phyloP scores from a whole-genome alignment of 805 yeast species.

The Teunomyces tritomae region DNA sequence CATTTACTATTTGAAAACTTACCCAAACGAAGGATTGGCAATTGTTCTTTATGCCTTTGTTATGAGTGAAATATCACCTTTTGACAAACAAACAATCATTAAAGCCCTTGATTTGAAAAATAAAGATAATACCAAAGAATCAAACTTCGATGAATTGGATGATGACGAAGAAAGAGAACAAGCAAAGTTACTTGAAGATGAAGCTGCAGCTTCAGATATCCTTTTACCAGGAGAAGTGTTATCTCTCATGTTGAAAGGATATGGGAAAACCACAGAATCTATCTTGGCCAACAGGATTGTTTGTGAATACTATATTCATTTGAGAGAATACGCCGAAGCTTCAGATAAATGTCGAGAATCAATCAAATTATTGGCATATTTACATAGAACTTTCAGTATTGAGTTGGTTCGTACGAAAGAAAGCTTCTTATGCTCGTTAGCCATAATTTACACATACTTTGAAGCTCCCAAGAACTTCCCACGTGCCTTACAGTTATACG shows the following conservation, averaged over 20 bases:
- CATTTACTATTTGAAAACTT: constrained; percentile 51
- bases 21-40: constrained; percentile 62
- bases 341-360: constrained; percentile 60
- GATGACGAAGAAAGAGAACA: constrained; percentile 10
- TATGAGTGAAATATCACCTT: constrained; percentile 67
- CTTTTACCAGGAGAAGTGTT: constrained; percentile 51
- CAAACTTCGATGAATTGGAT: constrained; percentile 14
- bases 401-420: constrained; percentile 50
- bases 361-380: constrained; percentile 50
- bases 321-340: constrained; percentile 63
- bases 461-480: constrained; percentile 89
- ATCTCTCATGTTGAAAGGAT: constrained; percentile 51
- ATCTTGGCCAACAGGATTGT: constrained; percentile 66
- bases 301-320: constrained; percentile 55
- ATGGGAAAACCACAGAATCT: constrained; percentile 36
- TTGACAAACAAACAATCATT: constrained; percentile 29
- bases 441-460: constrained; percentile 73
- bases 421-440: constrained; percentile 64
- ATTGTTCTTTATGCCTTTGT: constrained; percentile 59
- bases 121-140: constrained; percentile 13
- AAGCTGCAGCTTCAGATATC: background rate
- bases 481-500: constrained; percentile 71
- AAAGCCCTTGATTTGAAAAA: constrained; percentile 14
- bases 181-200: background rate
- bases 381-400: constrained; percentile 46